Evolutionary conservation across 2,329 filamentous ascomycete genomes (phyloP).

Genomic region (Magnaporthiopsis incrustans): DNA sequence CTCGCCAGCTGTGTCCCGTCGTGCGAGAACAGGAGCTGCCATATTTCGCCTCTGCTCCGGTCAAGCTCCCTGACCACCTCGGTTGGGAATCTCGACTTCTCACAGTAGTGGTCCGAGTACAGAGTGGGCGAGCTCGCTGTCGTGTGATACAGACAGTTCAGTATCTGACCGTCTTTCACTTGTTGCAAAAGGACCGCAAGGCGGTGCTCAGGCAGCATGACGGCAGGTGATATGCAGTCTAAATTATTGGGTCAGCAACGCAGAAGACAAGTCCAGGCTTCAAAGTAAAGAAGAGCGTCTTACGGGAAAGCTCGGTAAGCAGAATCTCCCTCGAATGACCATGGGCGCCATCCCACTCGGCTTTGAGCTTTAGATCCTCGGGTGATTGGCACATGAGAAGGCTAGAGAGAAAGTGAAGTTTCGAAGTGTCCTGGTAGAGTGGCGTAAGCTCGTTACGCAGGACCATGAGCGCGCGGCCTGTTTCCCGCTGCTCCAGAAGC

Average conservation of each 20-base stretch:
- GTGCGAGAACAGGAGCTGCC: constrained; percentile 85
- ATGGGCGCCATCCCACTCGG: constrained; percentile 76
- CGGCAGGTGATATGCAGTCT: constrained; percentile 89
- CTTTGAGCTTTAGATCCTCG: constrained; percentile 67
- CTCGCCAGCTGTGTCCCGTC: constrained; percentile 77
- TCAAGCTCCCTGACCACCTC: constrained; percentile 62
- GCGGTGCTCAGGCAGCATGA: constrained; percentile 93
- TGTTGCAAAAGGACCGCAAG: constrained; percentile 74
- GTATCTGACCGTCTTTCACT: constrained; percentile 76
- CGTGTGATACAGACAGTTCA: constrained; percentile 83
- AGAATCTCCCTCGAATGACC: constrained; percentile 67
- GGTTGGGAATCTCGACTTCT: constrained; percentile 70
- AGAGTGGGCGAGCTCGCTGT: constrained; percentile 70
- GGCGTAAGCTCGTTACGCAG: constrained; percentile 83
- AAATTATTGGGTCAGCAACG: constrained; percentile 10
- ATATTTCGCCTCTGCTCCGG: constrained; percentile 75
- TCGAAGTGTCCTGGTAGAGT: constrained; percentile 66
- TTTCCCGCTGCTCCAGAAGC: constrained; percentile 69
- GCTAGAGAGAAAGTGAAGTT: constrained; percentile 77
- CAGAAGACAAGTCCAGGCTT: constrained; percentile 6
- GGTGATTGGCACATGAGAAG: constrained; percentile 80
- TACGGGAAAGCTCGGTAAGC: constrained; percentile 77
- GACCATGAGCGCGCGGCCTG: constrained; percentile 68
- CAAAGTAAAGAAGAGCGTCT: constrained; percentile 1
- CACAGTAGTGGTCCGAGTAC: constrained; percentile 82